Percentiles rank a stretch among this genome's conserved stretches.
Conservation (phyloP, 2,329 filamentous ascomycete species). For the Epicoccum sorghinum region DNA sequence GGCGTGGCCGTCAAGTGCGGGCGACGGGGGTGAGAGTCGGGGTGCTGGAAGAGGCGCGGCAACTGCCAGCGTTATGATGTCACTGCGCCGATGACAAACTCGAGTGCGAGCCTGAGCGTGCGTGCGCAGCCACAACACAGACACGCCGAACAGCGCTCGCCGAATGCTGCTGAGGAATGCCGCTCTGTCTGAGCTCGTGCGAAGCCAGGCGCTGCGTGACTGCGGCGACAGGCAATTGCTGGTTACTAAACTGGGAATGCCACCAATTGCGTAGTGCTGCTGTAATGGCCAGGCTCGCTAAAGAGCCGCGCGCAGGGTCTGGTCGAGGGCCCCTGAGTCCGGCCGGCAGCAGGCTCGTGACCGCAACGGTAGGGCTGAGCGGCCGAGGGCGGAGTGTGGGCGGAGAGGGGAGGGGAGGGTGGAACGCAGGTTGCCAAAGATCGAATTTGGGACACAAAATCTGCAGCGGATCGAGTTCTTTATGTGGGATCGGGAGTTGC, state of each 20-base stretch:
- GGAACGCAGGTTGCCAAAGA: conserved; percentile 1
- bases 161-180: conserved; percentile 2
- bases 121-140: conserved; percentile 10
- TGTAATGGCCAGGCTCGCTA: conserved; percentile 11
- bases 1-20: conserved; percentile 10
- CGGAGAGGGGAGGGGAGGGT: conserved; percentile 12
- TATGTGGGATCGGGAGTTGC: conserved; percentile 14
- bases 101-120: neutral
- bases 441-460: neutral
- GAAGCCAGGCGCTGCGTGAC: conserved; percentile 1
- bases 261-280: conserved; percentile 10
- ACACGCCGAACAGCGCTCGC: conserved; percentile 6
- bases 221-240: conserved; percentile 4
- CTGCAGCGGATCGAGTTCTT: conserved; percentile 15
- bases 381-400: conserved; percentile 11
- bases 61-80: conserved; percentile 15
- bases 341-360: conserved; percentile 4
- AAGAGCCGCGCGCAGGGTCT: conserved; percentile 11
- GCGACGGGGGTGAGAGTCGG: conserved; percentile 3
- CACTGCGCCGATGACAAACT: conserved; percentile 13
- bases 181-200: conserved; percentile 4
- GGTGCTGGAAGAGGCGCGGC: conserved; percentile 8
- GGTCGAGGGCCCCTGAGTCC: conserved; percentile 4
- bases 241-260: conserved; percentile 3
- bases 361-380: conserved; percentile 10